These are phyloP conservation scores for Pseudonitzschia multistriata DNA, from an alignment of 108 stramenopile species.

Conservation along the genomic window DNA sequence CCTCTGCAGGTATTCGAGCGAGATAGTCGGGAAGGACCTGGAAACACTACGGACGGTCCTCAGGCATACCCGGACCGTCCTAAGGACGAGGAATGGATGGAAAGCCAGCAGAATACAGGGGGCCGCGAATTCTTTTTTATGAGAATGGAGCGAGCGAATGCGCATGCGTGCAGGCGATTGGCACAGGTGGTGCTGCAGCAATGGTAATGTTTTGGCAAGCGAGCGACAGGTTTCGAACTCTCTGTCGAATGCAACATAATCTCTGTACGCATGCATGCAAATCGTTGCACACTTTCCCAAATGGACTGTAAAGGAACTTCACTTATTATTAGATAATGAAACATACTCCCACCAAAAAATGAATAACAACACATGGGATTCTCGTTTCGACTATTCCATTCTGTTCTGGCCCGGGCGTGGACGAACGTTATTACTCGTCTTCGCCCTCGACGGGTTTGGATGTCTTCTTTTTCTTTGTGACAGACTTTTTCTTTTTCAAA, in stretches of 20 bases:
- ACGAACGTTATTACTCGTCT: background rate
- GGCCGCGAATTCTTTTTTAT: background rate
- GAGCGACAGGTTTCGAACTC: too few relatives aligned
- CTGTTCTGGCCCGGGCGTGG: too few relatives aligned
- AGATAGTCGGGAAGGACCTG: conserved; percentile 53
- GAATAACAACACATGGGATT: too few relatives aligned
- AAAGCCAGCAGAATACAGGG: background rate
- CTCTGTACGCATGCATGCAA: too few relatives aligned
- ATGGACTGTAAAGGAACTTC: too few relatives aligned
- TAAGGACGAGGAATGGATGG: conserved; percentile 40
- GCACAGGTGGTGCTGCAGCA: background rate
- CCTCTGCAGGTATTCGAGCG: conserved; percentile 55
- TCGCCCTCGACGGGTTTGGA: background rate
- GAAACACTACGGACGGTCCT: conserved; percentile 52
- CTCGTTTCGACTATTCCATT: too few relatives aligned
- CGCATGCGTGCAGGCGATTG: background rate
- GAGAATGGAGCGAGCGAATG: too few relatives aligned
- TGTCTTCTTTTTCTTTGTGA: background rate
- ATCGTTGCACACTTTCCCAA: too few relatives aligned
- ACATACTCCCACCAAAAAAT: too few relatives aligned
- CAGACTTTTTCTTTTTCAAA: background rate
- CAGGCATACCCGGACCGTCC: conserved; percentile 61
- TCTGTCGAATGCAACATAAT: too few relatives aligned
- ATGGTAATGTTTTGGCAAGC: background rate
- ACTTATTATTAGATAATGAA: too few relatives aligned